Evolutionary conservation across 192 early-diverging fungal genomes (phyloP).

Genomic region (Coemansia sp.): DNA sequence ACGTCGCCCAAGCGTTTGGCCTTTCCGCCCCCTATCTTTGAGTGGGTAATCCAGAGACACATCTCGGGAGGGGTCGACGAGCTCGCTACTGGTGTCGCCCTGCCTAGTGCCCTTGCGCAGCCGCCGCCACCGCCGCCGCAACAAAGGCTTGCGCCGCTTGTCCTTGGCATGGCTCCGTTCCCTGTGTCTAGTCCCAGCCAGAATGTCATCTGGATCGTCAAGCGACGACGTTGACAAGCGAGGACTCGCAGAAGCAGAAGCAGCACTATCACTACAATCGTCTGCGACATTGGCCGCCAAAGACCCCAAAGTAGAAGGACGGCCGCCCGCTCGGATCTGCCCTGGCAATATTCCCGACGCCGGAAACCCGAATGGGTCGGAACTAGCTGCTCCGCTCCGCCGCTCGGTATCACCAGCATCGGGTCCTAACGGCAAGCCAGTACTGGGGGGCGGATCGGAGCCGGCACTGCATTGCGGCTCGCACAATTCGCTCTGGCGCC

Average conservation of each 20-base stretch:
- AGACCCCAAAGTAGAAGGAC: too few species aligned
- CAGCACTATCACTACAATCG: too few species aligned
- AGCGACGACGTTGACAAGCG: not conserved
- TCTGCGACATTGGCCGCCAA: too few species aligned
- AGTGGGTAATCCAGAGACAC: too few species aligned
- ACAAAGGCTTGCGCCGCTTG: conserved; percentile 1
- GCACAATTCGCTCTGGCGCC: too few species aligned
- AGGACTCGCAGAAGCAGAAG: too few species aligned
- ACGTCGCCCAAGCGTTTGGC: conserved; percentile 17
- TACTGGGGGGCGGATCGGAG: conserved; percentile 1
- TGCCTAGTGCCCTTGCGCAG: not conserved
- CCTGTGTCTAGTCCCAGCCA: not conserved
- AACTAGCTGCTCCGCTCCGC: too few species aligned
- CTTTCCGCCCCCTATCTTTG: too few species aligned
- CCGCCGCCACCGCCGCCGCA: not conserved
- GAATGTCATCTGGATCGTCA: not conserved
- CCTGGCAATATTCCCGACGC: too few species aligned
- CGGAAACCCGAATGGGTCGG: conserved; percentile 1
- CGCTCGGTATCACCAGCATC: not conserved
- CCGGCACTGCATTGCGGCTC: too few species aligned
- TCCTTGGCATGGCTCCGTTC: not conserved
- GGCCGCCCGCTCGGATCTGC: too few species aligned
- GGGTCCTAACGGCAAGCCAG: conserved; percentile 1
- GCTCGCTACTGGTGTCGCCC: not conserved
- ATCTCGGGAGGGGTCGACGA: too few species aligned